Evolutionary conservation across 2,329 filamentous ascomycete species (phyloP).

Genomic region (Beauveria varroae): DNA sequence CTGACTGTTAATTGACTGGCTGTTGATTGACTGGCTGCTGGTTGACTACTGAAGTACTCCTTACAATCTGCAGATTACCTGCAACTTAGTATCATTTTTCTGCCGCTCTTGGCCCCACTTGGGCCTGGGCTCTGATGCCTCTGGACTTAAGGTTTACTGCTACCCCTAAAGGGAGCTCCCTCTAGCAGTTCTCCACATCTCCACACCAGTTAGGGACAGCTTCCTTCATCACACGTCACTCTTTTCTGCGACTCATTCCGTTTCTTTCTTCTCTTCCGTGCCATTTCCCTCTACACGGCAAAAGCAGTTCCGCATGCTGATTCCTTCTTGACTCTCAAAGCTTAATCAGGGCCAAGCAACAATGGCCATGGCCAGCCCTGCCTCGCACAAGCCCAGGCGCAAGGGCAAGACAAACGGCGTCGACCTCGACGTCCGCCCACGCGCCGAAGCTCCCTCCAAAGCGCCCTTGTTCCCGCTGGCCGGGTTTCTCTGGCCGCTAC

Average conservation of each 20-base stretch:
- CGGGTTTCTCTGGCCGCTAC: conserved; percentile 89
- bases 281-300: neutral
- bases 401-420: conserved; percentile 44
- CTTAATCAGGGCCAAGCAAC: neutral
- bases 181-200: conserved; percentile 2
- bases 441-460: conserved; percentile 39
- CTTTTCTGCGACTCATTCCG: neutral
- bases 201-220: conserved; percentile 1
- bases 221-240: conserved; percentile 8
- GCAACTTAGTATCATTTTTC: too few relatives aligned
- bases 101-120: too few relatives aligned
- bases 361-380: conserved; percentile 43
- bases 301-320: neutral
- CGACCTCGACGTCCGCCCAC: conserved; percentile 25
- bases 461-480: conserved; percentile 80
- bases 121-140: too few relatives aligned
- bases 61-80: too few relatives aligned
- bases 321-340: neutral
- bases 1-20: too few relatives aligned
- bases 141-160: too few relatives aligned
- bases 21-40: too few relatives aligned
- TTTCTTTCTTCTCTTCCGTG: neutral
- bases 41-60: too few relatives aligned
- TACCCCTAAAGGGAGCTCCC: neutral
- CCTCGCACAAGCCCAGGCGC: conserved; percentile 53